These are phyloP conservation scores for Saccharomyces hybrid DNA, from an alignment of 1,139 yeast species.

Conservation along the genomic window DNA sequence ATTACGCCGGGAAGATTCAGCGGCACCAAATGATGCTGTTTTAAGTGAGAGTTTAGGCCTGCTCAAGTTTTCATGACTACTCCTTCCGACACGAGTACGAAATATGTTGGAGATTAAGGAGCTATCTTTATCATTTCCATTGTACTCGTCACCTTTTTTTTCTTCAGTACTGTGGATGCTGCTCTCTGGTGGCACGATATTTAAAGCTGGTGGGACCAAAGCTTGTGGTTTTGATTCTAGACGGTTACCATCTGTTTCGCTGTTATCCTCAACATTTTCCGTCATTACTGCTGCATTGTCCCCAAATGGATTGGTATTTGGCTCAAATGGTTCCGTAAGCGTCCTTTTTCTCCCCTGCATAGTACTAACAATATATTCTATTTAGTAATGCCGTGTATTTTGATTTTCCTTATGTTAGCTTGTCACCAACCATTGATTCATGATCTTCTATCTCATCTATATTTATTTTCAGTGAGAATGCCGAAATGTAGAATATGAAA, in stretches of 20 bases:
- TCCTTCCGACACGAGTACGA: constrained; percentile 6
- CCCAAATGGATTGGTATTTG: background rate
- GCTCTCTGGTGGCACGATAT: constrained; percentile 6
- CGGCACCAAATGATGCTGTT: constrained; percentile 13
- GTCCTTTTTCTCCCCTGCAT: constrained; percentile 1
- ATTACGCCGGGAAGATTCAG: constrained; percentile 2
- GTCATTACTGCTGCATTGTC: background rate
- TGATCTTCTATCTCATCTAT: background rate
- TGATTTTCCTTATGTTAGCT: background rate
- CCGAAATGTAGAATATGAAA: background rate
- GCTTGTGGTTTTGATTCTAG: background rate
- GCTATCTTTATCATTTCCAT: constrained; percentile 6
- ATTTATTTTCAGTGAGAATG: background rate
- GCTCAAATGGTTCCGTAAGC: constrained; percentile 6
- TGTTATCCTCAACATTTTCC: background rate
- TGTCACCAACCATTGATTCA: background rate
- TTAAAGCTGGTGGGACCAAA: constrained; percentile 4
- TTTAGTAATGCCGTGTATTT: background rate
- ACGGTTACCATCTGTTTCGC: background rate
- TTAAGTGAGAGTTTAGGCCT: constrained; percentile 15
- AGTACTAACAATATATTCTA: background rate
- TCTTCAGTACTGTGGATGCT: constrained; percentile 1
- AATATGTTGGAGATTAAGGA: constrained; percentile 16
- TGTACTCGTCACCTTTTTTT: background rate
- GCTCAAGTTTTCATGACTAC: constrained; percentile 2